Base-by-base conservation (phyloP, 2,329 filamentous ascomycete species). In the Pleurostoma richardsiae region DNA sequence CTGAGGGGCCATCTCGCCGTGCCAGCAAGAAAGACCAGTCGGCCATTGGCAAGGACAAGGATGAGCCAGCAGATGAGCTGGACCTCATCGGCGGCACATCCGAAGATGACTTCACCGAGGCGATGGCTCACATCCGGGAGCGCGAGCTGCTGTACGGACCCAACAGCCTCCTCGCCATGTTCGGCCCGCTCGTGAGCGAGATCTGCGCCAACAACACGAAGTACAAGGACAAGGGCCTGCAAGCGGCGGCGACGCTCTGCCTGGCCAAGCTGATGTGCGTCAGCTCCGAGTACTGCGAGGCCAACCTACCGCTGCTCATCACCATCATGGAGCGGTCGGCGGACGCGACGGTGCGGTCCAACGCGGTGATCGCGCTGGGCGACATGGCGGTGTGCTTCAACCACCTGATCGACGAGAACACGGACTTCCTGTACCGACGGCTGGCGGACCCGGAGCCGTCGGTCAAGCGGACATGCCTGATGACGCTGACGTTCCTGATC, bases 341-440 rank as follows among this genome's bases (percentile, higher is more conserved):
- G 30, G 90, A 96, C 59, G 87, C 95, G 1, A 95, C 91, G 19
- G 92, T 95, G 38, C 85, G 94, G 44, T 95, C 89, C 58, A 99
- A 99, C 62, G 89, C 95, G 7, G 95, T 99, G 19, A 95, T 99
- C 56, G 92, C 94, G 0, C 82, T 99, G 0, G 94, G 94, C 38
- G 94, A 99, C 63, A 99, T 99, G 94, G 95, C 95, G 0, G 94
- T 99, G 27, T 96, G 91, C 77, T 99, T 99, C 78, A 99, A 99
- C 62, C 94, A 99, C 61, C 80, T 99, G 43, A 96, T 99, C 56
- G 95, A 99, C 61, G 95, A 99, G 69, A 97, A 99, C 67, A 99
- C 94, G 0, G 94, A 99, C 64, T 99, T 97, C 73, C 69, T 99
- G 39, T 99, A 99, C 68, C 85, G 94, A 26, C 84, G 95, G 19